Evolutionary conservation across 2,329 filamentous ascomycete species (phyloP).

Genomic region (Polytolypa hystricis): DNA sequence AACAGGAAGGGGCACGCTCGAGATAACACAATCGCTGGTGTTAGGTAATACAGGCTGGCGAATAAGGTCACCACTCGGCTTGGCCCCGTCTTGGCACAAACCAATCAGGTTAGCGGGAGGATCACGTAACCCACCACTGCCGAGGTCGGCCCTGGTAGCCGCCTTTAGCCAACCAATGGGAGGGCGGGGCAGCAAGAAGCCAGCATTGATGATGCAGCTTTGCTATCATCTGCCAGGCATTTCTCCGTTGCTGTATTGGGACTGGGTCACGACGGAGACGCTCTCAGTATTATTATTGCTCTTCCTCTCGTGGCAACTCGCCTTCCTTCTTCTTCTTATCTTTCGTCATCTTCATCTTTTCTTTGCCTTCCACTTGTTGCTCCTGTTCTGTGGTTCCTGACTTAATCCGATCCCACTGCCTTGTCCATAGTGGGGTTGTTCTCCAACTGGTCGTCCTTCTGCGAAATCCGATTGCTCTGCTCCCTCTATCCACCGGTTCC

Average conservation of each 20-base stretch:
- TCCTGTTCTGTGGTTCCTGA: neutral
- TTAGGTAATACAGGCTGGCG: too few species aligned
- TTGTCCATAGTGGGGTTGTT: neutral
- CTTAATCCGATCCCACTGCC: neutral
- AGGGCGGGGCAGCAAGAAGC: neutral
- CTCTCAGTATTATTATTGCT: neutral
- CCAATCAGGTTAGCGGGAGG: neutral
- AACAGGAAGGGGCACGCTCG: too few species aligned
- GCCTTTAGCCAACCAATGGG: conserved; percentile 2
- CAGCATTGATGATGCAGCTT: neutral
- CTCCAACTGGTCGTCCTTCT: neutral
- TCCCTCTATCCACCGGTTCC: neutral
- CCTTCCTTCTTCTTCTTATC: conserved; percentile 6
- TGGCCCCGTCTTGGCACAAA: neutral
- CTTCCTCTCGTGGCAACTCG: neutral
- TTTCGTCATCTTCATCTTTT: conserved; percentile 6
- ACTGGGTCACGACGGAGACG: neutral
- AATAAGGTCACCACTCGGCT: too few species aligned
- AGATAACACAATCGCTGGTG: too few species aligned
- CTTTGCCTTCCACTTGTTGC: neutral
- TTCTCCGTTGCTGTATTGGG: neutral
- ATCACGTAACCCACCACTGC: neutral
- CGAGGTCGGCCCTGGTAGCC: conserved; percentile 1
- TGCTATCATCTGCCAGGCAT: neutral
- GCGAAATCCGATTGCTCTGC: neutral